Percentiles rank a stretch among this genome's conserved stretches.
These are phyloP conservation scores for Boehmeria nivea DNA, from an alignment of 306 rosid species.

Conservation along the genomic window DNA sequence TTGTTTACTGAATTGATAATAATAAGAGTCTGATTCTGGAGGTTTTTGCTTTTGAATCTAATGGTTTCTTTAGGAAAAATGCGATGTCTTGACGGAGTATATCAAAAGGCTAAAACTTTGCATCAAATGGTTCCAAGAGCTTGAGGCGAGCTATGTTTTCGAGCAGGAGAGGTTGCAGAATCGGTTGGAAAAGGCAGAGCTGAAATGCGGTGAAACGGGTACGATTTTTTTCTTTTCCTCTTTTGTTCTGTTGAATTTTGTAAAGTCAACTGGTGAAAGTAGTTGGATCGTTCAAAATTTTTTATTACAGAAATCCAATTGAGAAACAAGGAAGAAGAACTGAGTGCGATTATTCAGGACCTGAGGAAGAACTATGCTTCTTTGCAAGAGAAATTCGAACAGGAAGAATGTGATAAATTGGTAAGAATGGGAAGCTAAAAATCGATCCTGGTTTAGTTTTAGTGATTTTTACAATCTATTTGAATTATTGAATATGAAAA, in stretches of 20 bases:
- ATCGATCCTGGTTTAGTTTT: slow-evolving; percentile 6
- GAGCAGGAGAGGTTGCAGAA: slow-evolving; percentile 71
- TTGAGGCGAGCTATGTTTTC: slow-evolving; percentile 63
- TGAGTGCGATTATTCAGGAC: slow-evolving; percentile 69
- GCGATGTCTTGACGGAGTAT: slow-evolving; percentile 84
- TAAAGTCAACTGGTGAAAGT: slow-evolving; percentile 10
- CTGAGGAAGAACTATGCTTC: slow-evolving; percentile 63
- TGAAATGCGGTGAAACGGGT: slow-evolving; percentile 72
- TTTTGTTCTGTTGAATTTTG: slow-evolving; percentile 1
- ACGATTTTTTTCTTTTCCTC: slow-evolving; percentile 11
- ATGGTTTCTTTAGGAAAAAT: slow-evolving; percentile 67
- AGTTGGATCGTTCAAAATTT: background rate
- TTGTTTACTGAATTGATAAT: no score
- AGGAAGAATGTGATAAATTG: slow-evolving; percentile 77
- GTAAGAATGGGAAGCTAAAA: slow-evolving; percentile 43
- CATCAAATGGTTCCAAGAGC: slow-evolving; percentile 96
- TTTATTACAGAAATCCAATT: slow-evolving; percentile 49
- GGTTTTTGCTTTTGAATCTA: background rate
- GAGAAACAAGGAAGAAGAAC: slow-evolving; percentile 82
- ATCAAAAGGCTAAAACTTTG: slow-evolving; percentile 86
- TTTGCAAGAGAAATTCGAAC: slow-evolving; percentile 65
- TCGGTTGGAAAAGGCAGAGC: slow-evolving; percentile 60
- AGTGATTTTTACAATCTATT: slow-evolving; percentile 3
- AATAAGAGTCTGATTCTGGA: background rate
- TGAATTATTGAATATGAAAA: slow-evolving; percentile 15